These are phyloP conservation scores for Vanrija sp. DNA, from an alignment of 1,284 basidiomycete genomes.

Conservation along the genomic window DNA sequence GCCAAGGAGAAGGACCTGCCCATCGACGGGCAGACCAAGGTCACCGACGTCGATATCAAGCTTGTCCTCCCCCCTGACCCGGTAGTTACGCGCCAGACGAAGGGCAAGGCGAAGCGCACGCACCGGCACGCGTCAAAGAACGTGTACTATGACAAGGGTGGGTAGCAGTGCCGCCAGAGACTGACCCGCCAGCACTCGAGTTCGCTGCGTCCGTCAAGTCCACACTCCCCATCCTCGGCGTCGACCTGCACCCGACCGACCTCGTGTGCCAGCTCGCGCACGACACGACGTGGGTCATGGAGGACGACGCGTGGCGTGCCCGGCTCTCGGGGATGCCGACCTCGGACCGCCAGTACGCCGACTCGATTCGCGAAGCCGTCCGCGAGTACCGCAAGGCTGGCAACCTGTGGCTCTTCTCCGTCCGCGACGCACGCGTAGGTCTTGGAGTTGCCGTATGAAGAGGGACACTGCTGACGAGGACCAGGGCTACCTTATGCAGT, in stretches of 20 bases:
- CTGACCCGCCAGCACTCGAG: slow-evolving; percentile 25
- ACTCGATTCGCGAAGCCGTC: slow-evolving; percentile 30
- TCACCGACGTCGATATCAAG: slow-evolving; percentile 34
- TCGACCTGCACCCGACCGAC: slow-evolving; percentile 33
- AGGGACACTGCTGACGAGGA: neutral
- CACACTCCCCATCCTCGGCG: slow-evolving; percentile 37
- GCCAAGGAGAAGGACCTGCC: slow-evolving; percentile 7
- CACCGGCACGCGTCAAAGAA: slow-evolving; percentile 44
- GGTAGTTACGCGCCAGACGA: slow-evolving; percentile 25
- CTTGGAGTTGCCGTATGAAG: neutral
- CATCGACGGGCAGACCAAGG: neutral
- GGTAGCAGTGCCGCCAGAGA: neutral
- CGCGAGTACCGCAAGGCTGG: slow-evolving; percentile 8
- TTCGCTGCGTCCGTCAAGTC: slow-evolving; percentile 37
- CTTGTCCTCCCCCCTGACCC: slow-evolving; percentile 46
- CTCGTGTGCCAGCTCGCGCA: slow-evolving; percentile 36
- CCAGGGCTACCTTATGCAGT: slow-evolving; percentile 18
- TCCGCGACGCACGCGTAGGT: slow-evolving; percentile 39
- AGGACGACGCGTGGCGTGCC: slow-evolving; percentile 42
- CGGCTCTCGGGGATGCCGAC: slow-evolving; percentile 18
- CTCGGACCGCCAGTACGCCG: slow-evolving; percentile 33
- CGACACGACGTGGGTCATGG: slow-evolving; percentile 36
- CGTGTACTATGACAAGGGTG: slow-evolving; percentile 45
- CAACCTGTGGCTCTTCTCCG: slow-evolving; percentile 59
- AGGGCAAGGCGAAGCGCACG: slow-evolving; percentile 36